Conservation (phyloP, 2,329 filamentous ascomycete genomes). For the Fonsecaea nubica region DNA sequence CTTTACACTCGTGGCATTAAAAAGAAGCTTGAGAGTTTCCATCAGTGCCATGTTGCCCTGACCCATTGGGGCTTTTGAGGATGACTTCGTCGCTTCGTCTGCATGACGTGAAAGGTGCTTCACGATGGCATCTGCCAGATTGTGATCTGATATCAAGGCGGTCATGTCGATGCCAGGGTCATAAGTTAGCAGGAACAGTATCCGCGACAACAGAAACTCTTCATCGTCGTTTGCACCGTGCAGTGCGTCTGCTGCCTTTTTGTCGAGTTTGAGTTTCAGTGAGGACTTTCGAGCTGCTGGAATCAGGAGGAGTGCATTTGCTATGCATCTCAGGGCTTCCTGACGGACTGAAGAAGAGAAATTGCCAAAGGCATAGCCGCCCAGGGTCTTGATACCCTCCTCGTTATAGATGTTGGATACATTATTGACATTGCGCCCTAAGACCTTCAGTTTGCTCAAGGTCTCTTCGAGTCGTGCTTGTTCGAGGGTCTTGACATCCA, state of each 20-base stretch:
- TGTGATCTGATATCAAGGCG: conserved; percentile 68
- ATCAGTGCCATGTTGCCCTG: conserved; percentile 66
- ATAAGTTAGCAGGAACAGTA: conserved; percentile 82
- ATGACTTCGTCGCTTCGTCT: conserved; percentile 52
- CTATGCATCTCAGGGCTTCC: conserved; percentile 80
- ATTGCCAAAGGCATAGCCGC: conserved; percentile 74
- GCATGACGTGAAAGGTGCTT: conserved; percentile 75
- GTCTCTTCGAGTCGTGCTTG: conserved; percentile 45
- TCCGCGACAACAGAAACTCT: conserved; percentile 81
- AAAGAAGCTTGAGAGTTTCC: conserved; percentile 86
- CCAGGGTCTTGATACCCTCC: conserved; percentile 75
- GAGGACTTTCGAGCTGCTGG: conserved; percentile 73
- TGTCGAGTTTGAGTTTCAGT: conserved; percentile 71
- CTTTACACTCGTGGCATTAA: conserved; percentile 82
- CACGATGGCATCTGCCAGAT: conserved; percentile 71
- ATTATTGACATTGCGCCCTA: conserved; percentile 73
- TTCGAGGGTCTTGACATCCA: conserved; percentile 63
- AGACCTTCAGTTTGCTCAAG: conserved; percentile 73
- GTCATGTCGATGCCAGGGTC: conserved; percentile 71
- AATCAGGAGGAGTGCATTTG: conserved; percentile 79
- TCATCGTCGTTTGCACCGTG: conserved; percentile 77
- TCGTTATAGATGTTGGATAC: conserved; percentile 85
- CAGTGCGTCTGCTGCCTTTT: conserved; percentile 72
- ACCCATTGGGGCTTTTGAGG: conserved; percentile 59
- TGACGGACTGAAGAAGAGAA: conserved; percentile 68